Conservation (phyloP, 169 alveolate genomes). For the Plasmodium cynomolgi region DNA sequence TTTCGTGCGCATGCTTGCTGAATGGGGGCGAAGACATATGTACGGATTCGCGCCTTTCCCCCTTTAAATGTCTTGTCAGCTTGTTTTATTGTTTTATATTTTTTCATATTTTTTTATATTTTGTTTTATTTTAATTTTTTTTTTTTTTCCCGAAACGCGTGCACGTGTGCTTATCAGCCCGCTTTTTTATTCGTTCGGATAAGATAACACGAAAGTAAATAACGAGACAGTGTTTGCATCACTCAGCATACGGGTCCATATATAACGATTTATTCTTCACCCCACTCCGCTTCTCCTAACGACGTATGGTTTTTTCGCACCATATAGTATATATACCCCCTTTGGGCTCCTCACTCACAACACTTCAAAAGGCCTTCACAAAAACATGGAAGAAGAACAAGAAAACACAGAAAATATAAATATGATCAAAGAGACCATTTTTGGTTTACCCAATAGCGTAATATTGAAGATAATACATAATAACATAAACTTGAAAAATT, state of each 20-base stretch:
- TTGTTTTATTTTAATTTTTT: too few species aligned
- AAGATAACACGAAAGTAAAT: not conserved
- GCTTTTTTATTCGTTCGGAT: not conserved
- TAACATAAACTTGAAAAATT: conserved; percentile 26
- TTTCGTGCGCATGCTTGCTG: not conserved
- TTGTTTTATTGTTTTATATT: not conserved
- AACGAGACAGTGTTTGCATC: not conserved
- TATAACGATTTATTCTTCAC: not conserved
- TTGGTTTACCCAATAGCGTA: conserved; percentile 39
- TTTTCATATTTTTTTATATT: not conserved
- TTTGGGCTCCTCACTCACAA: not conserved
- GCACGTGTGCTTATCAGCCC: not conserved
- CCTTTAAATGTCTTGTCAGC: not conserved
- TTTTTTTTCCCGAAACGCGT: not conserved
- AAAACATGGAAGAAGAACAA: conserved; percentile 41
- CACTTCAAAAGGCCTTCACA: not conserved
- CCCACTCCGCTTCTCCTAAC: not conserved
- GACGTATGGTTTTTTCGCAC: not conserved
- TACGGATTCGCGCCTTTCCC: not conserved
- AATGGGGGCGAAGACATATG: conserved; percentile 1
- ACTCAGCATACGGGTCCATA: not conserved
- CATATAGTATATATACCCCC: not conserved
- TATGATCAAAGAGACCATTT: conserved; percentile 35
- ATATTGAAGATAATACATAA: conserved; percentile 40
- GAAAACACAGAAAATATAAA: conserved; percentile 13